A percentile compares a stretch with the other conserved stretches of the same genome.
Conservation (phyloP, 495 filamentous ascomycete genomes). For the Aspergillus bertholletiae region DNA sequence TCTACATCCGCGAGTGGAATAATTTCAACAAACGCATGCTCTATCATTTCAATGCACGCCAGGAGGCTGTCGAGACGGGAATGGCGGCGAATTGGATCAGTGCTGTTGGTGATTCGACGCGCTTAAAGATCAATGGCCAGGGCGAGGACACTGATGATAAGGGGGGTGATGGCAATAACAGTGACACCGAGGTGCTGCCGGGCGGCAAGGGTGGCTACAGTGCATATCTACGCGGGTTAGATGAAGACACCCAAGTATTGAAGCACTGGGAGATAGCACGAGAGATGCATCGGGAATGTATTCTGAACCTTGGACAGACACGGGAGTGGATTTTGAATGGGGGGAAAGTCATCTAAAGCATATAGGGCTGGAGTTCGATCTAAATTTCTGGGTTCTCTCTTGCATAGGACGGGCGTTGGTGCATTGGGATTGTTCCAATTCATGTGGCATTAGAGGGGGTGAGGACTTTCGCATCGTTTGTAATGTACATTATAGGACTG, state of each 20-base stretch:
- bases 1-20: constrained; percentile 70
- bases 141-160: constrained; percentile 16
- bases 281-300: constrained; percentile 58
- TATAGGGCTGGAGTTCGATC: neutral
- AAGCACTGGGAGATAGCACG: constrained; percentile 62
- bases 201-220: constrained; percentile 43
- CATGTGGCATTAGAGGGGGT: neutral
- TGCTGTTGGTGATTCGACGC: constrained; percentile 46
- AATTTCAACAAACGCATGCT: constrained; percentile 62
- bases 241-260: constrained; percentile 61
- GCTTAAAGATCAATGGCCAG: constrained; percentile 23
- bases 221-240: constrained; percentile 57
- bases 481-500: neutral
- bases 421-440: too few species aligned
- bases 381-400: neutral
- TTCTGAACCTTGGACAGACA: constrained; percentile 57
- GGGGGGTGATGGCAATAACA: constrained; percentile 11
- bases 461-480: neutral
- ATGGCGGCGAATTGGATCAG: constrained; percentile 56
- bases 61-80: constrained; percentile 47
- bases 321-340: constrained; percentile 47
- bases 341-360: constrained; percentile 28
- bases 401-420: constrained; percentile 13
- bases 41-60: constrained; percentile 62
- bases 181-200: constrained; percentile 25